Evolutionary conservation across 345 rosid genomes (phyloP), one percentile per base, ranked within the genome.

Genomic region (Euphorbia peplus): DNA sequence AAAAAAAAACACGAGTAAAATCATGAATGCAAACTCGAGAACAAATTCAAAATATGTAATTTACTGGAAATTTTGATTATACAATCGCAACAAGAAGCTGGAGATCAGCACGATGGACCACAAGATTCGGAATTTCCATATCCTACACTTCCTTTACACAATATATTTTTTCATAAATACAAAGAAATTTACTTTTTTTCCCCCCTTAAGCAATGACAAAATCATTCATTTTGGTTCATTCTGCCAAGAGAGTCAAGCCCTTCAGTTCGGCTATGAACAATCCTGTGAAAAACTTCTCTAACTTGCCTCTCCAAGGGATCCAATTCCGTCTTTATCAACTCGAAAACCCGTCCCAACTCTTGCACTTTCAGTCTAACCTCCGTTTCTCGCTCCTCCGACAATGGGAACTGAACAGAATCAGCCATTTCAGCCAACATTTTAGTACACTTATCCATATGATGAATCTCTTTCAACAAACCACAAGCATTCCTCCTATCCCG

Each of bases 251-350:
- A 83, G 75, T 86, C 92, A 60, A 90, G 93, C 57, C 92, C 93
- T 71, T 88, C 93, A 8, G 90, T 89, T 68, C 97, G 88, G 83
- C 87, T 79, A 30, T 84, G 83, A 39, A 88, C 95, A 64, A 93
- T 93, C 78, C 85, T 78, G 67, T 86, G 98, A 54, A 90, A 93
- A 44, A 85, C 89, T n/a, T 89, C 90, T 35, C 96, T 86, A 16
- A 95, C 89, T 59, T 88, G 91, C 71, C 80, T 80, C 82, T 95
- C 97, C 84, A 93, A 75, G 0, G 96, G 97, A 51, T 88, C 89
- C 79, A 91, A 78, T 4, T 95, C 91, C 37, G 78, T 83, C 76
- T 84, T 89, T 35, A 89, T 70, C 0, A 59, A 77, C 44, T 88
- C 83, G 19, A 68, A 86, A 56, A 89, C 87, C 21, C 68, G 71